Base-by-base conservation (phyloP, 2,329 filamentous ascomycete species). In the Talaromyces sp. region DNA sequence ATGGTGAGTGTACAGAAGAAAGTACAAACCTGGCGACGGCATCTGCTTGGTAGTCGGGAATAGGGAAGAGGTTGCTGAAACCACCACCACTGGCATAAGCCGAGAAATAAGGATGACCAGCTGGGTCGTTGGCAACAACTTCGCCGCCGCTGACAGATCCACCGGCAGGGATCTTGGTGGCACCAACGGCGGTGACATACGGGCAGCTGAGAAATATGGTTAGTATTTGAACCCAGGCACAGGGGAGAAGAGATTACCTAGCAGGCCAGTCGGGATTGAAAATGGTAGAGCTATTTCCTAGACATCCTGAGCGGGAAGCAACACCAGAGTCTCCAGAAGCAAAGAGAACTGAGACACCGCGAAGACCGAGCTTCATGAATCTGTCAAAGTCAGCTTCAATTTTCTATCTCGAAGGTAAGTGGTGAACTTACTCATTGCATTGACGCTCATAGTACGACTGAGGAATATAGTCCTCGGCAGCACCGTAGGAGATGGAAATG, bases 401-500 rank as follows among this genome's bases (percentile, higher is more conserved):
- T 36, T 10, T 34, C 31, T 25, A 36, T 17, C 25, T 27, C 7
- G 15, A 13, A 36, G 11, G 5, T 1, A 8, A 43, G 17, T 38
- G 11, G 5, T 25, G 19, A 5, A 60, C 65, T n/a, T 43, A 68
- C 54, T 80, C 78, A 58, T 76, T 76, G 68, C 79, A 80, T 67
- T 81, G 79, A 6, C 79, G 75, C 68, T 82, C 77, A 69, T 86
- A 83, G 74, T 88, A 88, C 67, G 75, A 77, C 7, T 80, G 74
- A 0, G 86, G 85, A 22, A 87, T 76, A 22, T 83, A 82, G 10
- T 76, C 74, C 73, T 88, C 85, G 51, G 82, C 79, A 45, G 81
- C 82, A 61, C 84, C 84, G 71, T 87, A 86, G 2, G 82, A 85
- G 68, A 88, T 84, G 47, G 80, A 82, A 67, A 86, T 81, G n/a